Evolutionary conservation across 768 basidiomycete genomes (phyloP).

Genomic region (Glaciozyma antarctica): DNA sequence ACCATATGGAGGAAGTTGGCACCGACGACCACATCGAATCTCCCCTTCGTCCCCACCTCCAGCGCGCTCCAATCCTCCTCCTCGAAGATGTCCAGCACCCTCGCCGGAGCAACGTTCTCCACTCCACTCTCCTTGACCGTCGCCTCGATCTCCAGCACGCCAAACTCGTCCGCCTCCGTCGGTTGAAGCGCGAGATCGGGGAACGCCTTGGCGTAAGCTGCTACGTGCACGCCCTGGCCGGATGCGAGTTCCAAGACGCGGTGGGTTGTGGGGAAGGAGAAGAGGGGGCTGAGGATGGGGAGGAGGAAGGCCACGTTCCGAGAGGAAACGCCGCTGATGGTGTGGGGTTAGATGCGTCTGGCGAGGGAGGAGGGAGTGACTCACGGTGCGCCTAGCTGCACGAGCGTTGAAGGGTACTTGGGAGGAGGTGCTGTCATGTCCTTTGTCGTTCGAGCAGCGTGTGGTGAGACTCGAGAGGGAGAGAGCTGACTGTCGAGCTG

Average conservation of each 20-base stretch:
- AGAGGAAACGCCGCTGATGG: slow-evolving; percentile 4
- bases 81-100: slow-evolving; percentile 9
- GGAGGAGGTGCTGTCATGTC: too few species aligned
- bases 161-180: slow-evolving; percentile 17
- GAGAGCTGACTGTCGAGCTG: too few species aligned
- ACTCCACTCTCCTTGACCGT: not conserved
- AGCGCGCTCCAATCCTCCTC: slow-evolving; percentile 2
- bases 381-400: too few species aligned
- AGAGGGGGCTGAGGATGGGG: slow-evolving; percentile 7
- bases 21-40: slow-evolving; percentile 11
- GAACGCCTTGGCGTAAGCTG: slow-evolving; percentile 6
- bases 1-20: slow-evolving; percentile 26
- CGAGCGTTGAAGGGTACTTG: too few species aligned
- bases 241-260: slow-evolving; percentile 18
- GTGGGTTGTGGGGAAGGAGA: not conserved
- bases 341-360: too few species aligned
- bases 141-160: not conserved
- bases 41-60: not conserved
- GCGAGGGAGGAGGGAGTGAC: not conserved
- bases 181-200: slow-evolving; percentile 5
- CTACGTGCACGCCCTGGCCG: slow-evolving; percentile 5
- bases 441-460: too few species aligned
- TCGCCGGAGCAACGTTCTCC: not conserved
- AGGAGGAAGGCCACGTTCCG: slow-evolving; percentile 9
- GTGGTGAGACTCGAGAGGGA: too few species aligned